Base-by-base conservation (phyloP, 1,139 yeast genomes). In the Geotrichum bryndzae region DNA sequence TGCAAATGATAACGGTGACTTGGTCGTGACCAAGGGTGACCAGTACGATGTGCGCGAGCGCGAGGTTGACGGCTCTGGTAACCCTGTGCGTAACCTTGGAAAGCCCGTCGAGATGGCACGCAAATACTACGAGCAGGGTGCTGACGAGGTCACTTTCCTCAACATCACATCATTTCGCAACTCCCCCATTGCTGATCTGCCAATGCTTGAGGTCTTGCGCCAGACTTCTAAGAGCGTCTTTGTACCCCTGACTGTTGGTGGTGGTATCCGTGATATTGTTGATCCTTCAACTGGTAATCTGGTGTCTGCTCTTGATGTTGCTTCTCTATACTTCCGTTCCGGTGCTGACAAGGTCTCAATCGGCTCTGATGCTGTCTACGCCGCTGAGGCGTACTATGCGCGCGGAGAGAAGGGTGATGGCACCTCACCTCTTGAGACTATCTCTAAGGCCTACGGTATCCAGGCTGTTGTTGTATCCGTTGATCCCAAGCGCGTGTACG, bases 331-430 rank as follows among this genome's bases (percentile, higher is more conserved):
- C 73, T 94, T 94, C 80, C 82, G 91, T 64, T 89, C 97, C 0
- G 99, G 99, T 62, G 99, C 99, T 13, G 99, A 94, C 75, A 94
- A 94, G 73, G 96, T 94, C 4, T 89, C 97, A 60, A 94, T 94
- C 71, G 99, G 99, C 13, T 85, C 96, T n/a, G 99, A 94, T 77
- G 96, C 99, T 0, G 99, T 94, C 0, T 74, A 76, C 56, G 96
- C 96, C 51, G 98, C 98, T 4, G 96, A 91, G 71, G 79, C 82
- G 53, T 94, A 80, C 73, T 89, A 88, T 73, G 82, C 80, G 1
- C 79, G 80, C 57, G 85, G 85, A 54, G 75, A 77, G 46, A 74
- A 72, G 55, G 85, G 87, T 53, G 82, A 83, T 52, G 98, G 98
- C 0, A 79, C 77, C 0, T 81, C 96, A 0, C 96, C 99, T 10